A percentile compares a stretch with the other conserved stretches of the same genome.
Conservation (phyloP, 164 flowering plant genomes). For the Liquidambar formosana region DNA sequence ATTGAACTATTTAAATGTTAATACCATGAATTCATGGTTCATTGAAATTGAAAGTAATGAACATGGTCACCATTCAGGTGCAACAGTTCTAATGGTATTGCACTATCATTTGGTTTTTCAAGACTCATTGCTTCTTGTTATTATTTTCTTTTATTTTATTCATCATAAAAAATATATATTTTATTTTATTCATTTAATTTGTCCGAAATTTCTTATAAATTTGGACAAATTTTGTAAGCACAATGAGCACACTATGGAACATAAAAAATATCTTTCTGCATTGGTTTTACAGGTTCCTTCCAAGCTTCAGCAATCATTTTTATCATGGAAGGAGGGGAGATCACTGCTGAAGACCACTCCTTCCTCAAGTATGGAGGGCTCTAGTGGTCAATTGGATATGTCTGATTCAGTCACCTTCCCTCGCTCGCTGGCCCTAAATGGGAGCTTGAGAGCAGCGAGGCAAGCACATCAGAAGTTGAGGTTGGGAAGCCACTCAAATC, state of each 20-base stretch:
- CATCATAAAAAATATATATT: too few species aligned
- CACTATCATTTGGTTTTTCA: too few species aligned
- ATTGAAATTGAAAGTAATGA: too few species aligned
- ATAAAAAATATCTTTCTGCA: neutral
- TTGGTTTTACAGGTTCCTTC: constrained; percentile 56
- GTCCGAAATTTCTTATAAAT: too few species aligned
- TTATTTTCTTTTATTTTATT: neutral
- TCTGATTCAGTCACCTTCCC: constrained; percentile 40
- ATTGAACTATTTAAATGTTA: too few species aligned
- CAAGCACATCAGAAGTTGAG: constrained; percentile 13
- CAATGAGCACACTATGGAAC: neutral
- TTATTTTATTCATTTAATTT: neutral
- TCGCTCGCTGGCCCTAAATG: constrained; percentile 2
- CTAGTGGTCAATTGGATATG: constrained; percentile 1
- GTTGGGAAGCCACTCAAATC: constrained; percentile 11
- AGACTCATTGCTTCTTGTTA: too few species aligned
- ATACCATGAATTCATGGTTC: too few species aligned
- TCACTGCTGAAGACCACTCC: constrained; percentile 2
- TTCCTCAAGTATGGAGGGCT: constrained; percentile 4
- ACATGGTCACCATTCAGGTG: too few species aligned
- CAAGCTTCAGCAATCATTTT: constrained; percentile 42
- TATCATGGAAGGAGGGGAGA: constrained; percentile 45
- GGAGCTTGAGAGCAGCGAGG: constrained; percentile 34
- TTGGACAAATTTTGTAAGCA: neutral
- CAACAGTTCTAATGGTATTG: too few species aligned